These are phyloP conservation scores for Hymenochaete sp. DNA, from an alignment of 1,284 basidiomycete species.

Conservation along the genomic window DNA sequence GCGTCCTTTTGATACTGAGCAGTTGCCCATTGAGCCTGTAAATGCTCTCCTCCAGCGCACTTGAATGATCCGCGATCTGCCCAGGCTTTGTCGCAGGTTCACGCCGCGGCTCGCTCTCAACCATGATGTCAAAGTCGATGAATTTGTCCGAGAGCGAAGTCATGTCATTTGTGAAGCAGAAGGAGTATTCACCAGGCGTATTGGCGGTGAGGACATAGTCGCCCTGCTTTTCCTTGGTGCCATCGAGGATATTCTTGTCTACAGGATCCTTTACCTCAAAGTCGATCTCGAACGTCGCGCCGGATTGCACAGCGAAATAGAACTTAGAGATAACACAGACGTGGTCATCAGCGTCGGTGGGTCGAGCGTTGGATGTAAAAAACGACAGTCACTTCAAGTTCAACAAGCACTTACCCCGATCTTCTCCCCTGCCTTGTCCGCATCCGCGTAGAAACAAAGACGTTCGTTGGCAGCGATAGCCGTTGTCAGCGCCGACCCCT, in stretches of 20 bases:
- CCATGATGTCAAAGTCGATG: slow-evolving; percentile 96
- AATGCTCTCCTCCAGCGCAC: slow-evolving; percentile 85
- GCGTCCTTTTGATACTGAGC: slow-evolving; percentile 79
- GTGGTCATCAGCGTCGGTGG: not conserved
- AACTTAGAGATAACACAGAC: not conserved
- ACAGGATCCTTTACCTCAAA: slow-evolving; percentile 88
- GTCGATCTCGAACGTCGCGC: slow-evolving; percentile 95
- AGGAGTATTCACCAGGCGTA: slow-evolving; percentile 89
- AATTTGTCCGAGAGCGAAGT: slow-evolving; percentile 80
- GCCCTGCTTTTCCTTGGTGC: slow-evolving; percentile 83
- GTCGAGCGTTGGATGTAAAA: not conserved
- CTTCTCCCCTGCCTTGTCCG: slow-evolving; percentile 91
- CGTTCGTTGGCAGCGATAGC: slow-evolving; percentile 79
- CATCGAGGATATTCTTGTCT: slow-evolving; percentile 80
- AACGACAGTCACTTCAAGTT: not conserved
- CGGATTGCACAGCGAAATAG: slow-evolving; percentile 70
- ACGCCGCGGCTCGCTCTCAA: slow-evolving; percentile 86
- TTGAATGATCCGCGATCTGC: slow-evolving; percentile 86
- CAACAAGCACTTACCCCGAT: slow-evolving; percentile 54
- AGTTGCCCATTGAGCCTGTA: slow-evolving; percentile 83
- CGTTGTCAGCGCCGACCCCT: slow-evolving; percentile 79
- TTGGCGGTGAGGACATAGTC: slow-evolving; percentile 98
- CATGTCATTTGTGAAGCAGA: slow-evolving; percentile 98
- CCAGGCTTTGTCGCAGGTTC: slow-evolving; percentile 74
- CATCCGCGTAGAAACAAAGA: slow-evolving; percentile 92